Conservation (phyloP, 495 filamentous ascomycete genomes). For the Penicillium samsonianum region DNA sequence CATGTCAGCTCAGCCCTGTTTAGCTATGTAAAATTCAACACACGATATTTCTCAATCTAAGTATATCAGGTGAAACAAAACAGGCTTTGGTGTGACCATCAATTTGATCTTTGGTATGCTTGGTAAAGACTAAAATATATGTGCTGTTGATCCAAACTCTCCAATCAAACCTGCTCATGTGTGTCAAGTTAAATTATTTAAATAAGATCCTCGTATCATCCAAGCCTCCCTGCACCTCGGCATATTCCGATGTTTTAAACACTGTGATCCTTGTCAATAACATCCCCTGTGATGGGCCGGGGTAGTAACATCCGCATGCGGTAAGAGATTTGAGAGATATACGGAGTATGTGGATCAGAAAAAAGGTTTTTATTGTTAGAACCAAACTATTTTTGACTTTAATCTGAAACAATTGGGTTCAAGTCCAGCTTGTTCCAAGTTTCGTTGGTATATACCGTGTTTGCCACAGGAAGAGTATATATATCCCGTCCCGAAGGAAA, state of each 20-base stretch:
- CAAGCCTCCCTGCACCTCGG: constrained; percentile 21
- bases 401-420: constrained; percentile 9
- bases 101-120: neutral
- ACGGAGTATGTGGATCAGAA: neutral
- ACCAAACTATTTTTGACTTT: constrained; percentile 9
- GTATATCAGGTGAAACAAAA: constrained; percentile 6
- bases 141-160: neutral
- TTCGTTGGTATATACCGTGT: neutral
- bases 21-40: constrained; percentile 8
- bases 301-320: neutral
- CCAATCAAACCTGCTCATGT: constrained; percentile 1
- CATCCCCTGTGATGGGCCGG: neutral
- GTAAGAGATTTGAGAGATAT: constrained; percentile 6
- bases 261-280: constrained; percentile 9
- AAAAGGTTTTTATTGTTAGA: neutral
- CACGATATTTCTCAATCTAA: neutral
- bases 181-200: constrained; percentile 3
- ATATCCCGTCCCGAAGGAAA: neutral
- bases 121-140: neutral
- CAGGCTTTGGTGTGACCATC: neutral
- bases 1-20: constrained; percentile 31
- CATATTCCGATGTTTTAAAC: constrained; percentile 28
- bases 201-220: constrained; percentile 11
- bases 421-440: neutral
- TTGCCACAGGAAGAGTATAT: neutral